Base-by-base conservation (phyloP, 805 yeast species). In the Candida chauliodis region DNA sequence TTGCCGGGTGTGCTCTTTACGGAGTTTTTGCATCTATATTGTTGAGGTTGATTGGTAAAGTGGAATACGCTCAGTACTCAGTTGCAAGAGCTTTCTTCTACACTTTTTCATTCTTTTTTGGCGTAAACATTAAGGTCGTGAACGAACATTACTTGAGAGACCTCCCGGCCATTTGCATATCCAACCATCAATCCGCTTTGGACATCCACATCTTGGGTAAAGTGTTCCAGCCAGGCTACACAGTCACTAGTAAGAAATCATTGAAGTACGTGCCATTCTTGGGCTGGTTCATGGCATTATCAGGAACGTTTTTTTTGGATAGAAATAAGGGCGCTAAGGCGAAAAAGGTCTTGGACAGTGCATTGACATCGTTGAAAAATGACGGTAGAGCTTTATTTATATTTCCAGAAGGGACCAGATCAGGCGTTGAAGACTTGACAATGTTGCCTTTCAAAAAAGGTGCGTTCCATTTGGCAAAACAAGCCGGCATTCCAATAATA, bases 361-460 rank as follows among this genome's bases (percentile, higher is more conserved):
- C 97, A 4, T 72, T 87, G 37, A 59, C 62, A 8, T 69, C 69
- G 18, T 70, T 93, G 58, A 81, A 79, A 55, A 53, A 58, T 4
- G 69, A 79, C 34, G 78, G 79, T 53, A 81, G 90, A 50, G 86
- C 84, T 11, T 72, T 93, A 17, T 93, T 82, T 74, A 79, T 93
- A 65, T 93, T 90, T 71, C 96, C 98, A 18, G 99, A 93, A 63
- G 99, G 99, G 19, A 93, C 99, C 2, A 78, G 99, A 61, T 88
- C 97, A 0, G 84, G 82, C 47, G 64, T 84, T 8, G 62, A 76
- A 17, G 72, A 71, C 24, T 81, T 95, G 36, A 78, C 72, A 3
- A 63, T 93, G 57, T 71, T 88, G 35, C 95, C 95, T 1, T 88
- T 93, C 67, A 93, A 93, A 63, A 93, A 93, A 58, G 99, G 99